Evolutionary conservation across 2,329 filamentous ascomycete genomes (phyloP), one percentile per base, ranked within the genome.

Genomic region (Sarocladium brachiariae): DNA sequence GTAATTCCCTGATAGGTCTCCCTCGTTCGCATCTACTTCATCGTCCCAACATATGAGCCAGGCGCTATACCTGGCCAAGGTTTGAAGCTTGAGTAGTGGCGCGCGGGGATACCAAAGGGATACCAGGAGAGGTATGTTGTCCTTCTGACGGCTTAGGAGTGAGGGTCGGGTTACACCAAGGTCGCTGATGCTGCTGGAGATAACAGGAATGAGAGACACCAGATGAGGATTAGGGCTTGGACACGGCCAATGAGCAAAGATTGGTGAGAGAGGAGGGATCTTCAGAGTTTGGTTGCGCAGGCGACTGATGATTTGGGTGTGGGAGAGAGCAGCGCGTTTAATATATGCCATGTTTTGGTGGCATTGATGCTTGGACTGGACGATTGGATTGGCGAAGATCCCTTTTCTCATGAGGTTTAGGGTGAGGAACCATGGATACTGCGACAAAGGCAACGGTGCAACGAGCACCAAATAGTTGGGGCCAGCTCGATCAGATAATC

Each of bases 21-120:
- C 55, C 54, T 63, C 61, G 37, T 58, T 57, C 14, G 58, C 55
- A 49, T 67, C 64, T 10, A 65, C 57, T 14, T 57, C 57, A 35
- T 67, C 64, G 19, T 66, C 63, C 64, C 64, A 67, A 50, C 61
- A 62, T 14, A 67, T 53, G 14, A 66, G 37, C 64, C 64, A 66
- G 30, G 58, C 53, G 16, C 54, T 56, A 35, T 57, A 64, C 33
- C 61, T 48, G 2, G 57, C 55, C 37, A 66, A 50, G 6, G 55
- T 54, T 27, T 58, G 52, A 2, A 64, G 39, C n/a, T 50, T 51
- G 1, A 41, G 30, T 43, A 50, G 53, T 3, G 35, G 23, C 2
- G 61, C 59, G 9, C 55, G 45, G 2, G 63, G 60, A 30, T 56
- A 66, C 52, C 54, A 58, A 24, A 59, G 46, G 4, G 53, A 51